phyloP scores from a whole-genome alignment of 2,329 filamentous ascomycete genomes.

The Aspergillus terreus region DNA sequence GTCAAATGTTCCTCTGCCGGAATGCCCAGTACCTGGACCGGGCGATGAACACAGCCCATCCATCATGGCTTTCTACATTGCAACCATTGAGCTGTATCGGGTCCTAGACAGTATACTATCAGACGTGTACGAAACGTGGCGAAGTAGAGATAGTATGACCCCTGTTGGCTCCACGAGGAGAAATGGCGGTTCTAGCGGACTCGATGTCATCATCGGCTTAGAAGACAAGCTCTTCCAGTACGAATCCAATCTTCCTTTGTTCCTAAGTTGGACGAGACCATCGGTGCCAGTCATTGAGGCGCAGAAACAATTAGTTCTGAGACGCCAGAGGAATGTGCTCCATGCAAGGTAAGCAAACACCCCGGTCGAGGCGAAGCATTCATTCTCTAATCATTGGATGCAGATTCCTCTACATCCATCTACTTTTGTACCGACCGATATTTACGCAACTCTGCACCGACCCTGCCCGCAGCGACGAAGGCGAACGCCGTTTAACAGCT shows the following conservation, averaged over 20 bases:
- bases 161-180: conserved; percentile 6
- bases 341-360: conserved; percentile 20
- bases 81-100: conserved; percentile 24
- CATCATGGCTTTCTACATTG: conserved; percentile 25
- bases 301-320: conserved; percentile 8
- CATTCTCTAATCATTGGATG: background rate
- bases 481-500: conserved; percentile 4
- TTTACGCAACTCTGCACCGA: conserved; percentile 31
- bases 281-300: background rate
- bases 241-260: conserved; percentile 19
- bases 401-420: conserved; percentile 32
- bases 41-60: conserved; percentile 12
- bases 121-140: conserved; percentile 32
- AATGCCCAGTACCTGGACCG: conserved; percentile 3
- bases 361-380: background rate
- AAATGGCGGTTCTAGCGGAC: conserved; percentile 14
- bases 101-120: conserved; percentile 34
- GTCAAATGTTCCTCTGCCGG: conserved; percentile 21
- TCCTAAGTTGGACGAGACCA: conserved; percentile 21
- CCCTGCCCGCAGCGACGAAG: background rate
- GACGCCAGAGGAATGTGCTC: conserved; percentile 29
- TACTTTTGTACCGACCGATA: conserved; percentile 32
- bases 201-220: conserved; percentile 27
- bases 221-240: conserved; percentile 24
- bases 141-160: conserved; percentile 11